Percentiles rank a stretch among this genome's conserved stretches.
phyloP scores from a whole-genome alignment of 176 grass and related monocot genomes.

The Oryza brachyantha region DNA sequence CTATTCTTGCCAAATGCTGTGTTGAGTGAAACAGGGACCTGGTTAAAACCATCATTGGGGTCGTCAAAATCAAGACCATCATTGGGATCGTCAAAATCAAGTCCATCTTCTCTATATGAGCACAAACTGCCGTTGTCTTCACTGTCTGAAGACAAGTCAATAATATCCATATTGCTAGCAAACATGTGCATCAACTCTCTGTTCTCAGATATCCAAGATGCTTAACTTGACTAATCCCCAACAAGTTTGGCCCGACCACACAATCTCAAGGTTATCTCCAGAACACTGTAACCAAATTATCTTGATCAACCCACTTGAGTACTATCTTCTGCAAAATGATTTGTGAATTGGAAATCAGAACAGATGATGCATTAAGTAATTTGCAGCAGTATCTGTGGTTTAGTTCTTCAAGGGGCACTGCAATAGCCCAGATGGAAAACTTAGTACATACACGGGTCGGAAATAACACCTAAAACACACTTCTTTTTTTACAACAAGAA shows the following conservation, averaged over 20 bases:
- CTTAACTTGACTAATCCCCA: not conserved
- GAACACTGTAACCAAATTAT: not conserved
- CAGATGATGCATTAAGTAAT: not conserved
- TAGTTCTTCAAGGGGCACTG: slow-evolving; percentile 1
- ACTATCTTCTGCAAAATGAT: not conserved
- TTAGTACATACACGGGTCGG: not conserved
- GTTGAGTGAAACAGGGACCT: not conserved
- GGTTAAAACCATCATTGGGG: slow-evolving; percentile 5
- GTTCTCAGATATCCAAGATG: not conserved
- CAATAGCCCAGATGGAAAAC: slow-evolving; percentile 19
- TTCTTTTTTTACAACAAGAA: not conserved
- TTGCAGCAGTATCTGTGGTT: not conserved
- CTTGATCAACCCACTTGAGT: not conserved
- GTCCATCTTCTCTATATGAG: slow-evolving; percentile 13
- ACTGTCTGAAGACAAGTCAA: slow-evolving; percentile 46
- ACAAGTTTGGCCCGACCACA: not conserved
- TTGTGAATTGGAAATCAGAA: not conserved
- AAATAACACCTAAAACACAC: not conserved
- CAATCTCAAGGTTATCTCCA: not conserved
- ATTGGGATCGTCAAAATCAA: slow-evolving; percentile 2
- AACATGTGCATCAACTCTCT: not conserved
- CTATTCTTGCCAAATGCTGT: not conserved
- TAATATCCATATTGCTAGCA: slow-evolving; percentile 32
- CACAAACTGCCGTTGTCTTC: slow-evolving; percentile 7
- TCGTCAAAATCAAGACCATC: slow-evolving; percentile 24